Evolutionary conservation across 2,329 filamentous ascomycete species (phyloP).

Genomic region (Polychaeton citri): DNA sequence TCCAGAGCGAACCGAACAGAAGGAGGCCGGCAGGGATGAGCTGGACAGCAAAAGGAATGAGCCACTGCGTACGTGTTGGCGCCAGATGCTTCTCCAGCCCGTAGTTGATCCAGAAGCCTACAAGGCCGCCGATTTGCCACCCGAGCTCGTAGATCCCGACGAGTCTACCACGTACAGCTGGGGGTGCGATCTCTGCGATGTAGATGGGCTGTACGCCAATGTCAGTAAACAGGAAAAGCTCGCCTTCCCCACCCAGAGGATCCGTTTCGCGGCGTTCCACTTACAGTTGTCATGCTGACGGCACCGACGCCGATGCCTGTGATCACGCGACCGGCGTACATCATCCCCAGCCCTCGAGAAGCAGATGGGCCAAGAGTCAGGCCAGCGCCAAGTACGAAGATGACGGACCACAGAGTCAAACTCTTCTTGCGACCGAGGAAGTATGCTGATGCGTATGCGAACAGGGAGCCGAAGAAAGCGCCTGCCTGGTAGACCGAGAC

Average conservation of each 20-base stretch:
- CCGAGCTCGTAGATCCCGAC: slow-evolving; percentile 45
- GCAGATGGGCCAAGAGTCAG: slow-evolving; percentile 56
- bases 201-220: slow-evolving; percentile 36
- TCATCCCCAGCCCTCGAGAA: slow-evolving; percentile 47
- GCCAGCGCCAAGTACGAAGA: slow-evolving; percentile 60
- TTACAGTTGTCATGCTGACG: slow-evolving; percentile 36
- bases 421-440: slow-evolving; percentile 54
- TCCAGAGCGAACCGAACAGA: slow-evolving; percentile 28
- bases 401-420: slow-evolving; percentile 44
- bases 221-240: neutral
- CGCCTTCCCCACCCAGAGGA: too few relatives aligned
- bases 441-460: slow-evolving; percentile 46
- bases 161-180: slow-evolving; percentile 45
- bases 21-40: slow-evolving; percentile 53
- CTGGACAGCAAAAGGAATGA: slow-evolving; percentile 42
- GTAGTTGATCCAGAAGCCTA: slow-evolving; percentile 38
- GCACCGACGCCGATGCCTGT: slow-evolving; percentile 45
- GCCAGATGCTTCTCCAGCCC: slow-evolving; percentile 30
- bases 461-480: slow-evolving; percentile 67
- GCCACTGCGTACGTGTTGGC: slow-evolving; percentile 30
- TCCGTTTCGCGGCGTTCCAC: neutral
- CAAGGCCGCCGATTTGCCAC: slow-evolving; percentile 39
- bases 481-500: slow-evolving; percentile 73
- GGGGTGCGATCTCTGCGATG: slow-evolving; percentile 44
- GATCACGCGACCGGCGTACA: slow-evolving; percentile 44